These are phyloP conservation scores for Euryodendron excelsum DNA, from an alignment of 148 eudicot species.

Conservation along the genomic window DNA sequence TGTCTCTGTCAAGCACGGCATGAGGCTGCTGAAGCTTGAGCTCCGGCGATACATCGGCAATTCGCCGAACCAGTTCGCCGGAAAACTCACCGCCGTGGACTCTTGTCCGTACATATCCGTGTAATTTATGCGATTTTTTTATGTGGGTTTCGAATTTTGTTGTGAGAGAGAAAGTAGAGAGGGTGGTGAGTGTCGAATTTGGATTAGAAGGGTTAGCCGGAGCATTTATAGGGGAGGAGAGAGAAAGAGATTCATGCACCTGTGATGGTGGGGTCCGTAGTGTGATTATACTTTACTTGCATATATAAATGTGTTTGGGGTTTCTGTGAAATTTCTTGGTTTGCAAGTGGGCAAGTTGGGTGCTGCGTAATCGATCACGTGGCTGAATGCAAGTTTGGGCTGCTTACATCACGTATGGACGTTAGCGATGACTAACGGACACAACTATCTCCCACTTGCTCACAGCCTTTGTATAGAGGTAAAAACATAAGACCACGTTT, in stretches of 20 bases:
- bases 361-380: too few species aligned
- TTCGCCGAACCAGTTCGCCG: slow-evolving; percentile 15
- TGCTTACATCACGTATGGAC: too few species aligned
- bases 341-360: too few species aligned
- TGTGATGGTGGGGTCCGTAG: too few species aligned
- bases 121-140: neutral
- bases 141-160: neutral
- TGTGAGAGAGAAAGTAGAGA: neutral
- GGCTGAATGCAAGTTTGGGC: too few species aligned
- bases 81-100: neutral
- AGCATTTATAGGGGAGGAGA: neutral
- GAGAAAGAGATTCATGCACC: slow-evolving; percentile 2
- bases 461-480: too few species aligned
- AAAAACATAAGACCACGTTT: too few species aligned
- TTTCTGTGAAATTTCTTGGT: too few species aligned
- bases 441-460: too few species aligned
- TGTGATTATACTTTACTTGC: too few species aligned
- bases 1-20: slow-evolving; percentile 35
- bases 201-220: neutral
- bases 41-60: slow-evolving; percentile 27
- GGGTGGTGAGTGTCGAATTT: neutral
- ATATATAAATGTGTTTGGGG: too few species aligned
- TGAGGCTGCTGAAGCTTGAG: slow-evolving; percentile 33
- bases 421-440: too few species aligned
- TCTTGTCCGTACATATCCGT: neutral